Evolutionary conservation across 148 eudicot species (phyloP), one percentile per base, ranked within the genome.

Genomic region (Euryodendron excelsum): DNA sequence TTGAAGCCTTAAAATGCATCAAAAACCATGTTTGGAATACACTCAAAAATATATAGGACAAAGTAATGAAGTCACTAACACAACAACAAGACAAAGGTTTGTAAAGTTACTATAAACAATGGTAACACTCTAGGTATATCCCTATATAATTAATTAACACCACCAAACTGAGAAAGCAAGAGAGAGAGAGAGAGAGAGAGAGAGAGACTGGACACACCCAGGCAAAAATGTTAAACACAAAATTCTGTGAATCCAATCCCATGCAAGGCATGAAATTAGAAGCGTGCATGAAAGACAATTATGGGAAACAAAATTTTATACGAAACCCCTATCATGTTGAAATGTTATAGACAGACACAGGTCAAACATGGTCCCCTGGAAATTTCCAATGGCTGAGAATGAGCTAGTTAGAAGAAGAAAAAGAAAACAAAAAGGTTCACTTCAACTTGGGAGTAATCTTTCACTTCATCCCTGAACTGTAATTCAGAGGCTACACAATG

Each of bases 1-100:
- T 93, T 68, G 88, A 87, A 87, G 88, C 90, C 91, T 93, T 85
- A 23, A 72, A 78, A 76, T 66, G 55, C 72, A 86, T 80, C 31
- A 70, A 76, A 69, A 80, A 69, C 74, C 60, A 71, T 69, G 62
- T 84, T 73, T 84, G 83, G 78, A 84, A 83, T 41, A 77, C 90
- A 84, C 77, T 78, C 79, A 50, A 85, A 60, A 80, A 72, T 55
- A 65, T 80, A 69, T 86, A 89, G 37, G 93, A 81, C 85, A 91
- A 82, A 69, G 90, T 72, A 83, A 62, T 83, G 86, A 59, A 76
- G 85, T 59, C 12, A 25, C 8, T 27, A 48, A 27, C 56, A 14
- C 36, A 23, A 67, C 48, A 21, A 39, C 71, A 67, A 67, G 34
- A 67, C 25, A 37, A 67, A 67, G 50, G 30, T 44, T 48, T 39